phyloP scores from a whole-genome alignment of 768 basidiomycete genomes.

The Dentipellis fragilis region DNA sequence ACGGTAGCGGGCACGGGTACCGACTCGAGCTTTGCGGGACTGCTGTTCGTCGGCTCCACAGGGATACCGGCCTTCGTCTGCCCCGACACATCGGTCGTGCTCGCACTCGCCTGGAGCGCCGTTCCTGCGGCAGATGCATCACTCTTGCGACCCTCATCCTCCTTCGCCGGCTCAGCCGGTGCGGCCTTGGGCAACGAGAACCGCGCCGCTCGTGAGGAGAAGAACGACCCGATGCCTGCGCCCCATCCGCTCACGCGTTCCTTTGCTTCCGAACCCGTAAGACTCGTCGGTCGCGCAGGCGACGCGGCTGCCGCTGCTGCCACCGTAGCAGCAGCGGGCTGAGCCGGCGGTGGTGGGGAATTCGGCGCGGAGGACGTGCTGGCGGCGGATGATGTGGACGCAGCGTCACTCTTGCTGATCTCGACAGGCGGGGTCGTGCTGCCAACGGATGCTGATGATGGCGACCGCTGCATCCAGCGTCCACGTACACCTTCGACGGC shows the following conservation, averaged over 20 bases:
- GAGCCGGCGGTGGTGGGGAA: slow-evolving; percentile 2
- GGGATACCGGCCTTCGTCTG: not conserved
- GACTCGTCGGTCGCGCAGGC: not conserved
- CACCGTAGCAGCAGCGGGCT: slow-evolving; percentile 4
- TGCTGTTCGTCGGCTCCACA: not conserved
- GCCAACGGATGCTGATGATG: slow-evolving; percentile 10
- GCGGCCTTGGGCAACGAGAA: slow-evolving; percentile 5
- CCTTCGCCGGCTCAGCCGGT: not conserved
- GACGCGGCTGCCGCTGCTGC: slow-evolving; percentile 15
- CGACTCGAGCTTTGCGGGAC: not conserved
- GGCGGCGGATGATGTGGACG: slow-evolving; percentile 3
- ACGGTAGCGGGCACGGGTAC: not conserved
- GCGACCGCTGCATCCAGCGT: slow-evolving; percentile 45
- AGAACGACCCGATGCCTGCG: slow-evolving; percentile 12
- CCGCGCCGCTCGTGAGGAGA: slow-evolving; percentile 8
- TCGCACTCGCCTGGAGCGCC: not conserved
- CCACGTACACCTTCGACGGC: slow-evolving; percentile 85
- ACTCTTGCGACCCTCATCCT: not conserved
- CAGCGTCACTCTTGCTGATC: slow-evolving; percentile 21
- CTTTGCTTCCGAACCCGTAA: slow-evolving; percentile 1
- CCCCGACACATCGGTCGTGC: not conserved
- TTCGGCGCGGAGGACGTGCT: slow-evolving; percentile 4
- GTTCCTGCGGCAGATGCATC: not conserved
- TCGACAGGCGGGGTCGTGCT: slow-evolving; percentile 16
- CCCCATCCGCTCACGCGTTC: slow-evolving; percentile 12